Base-by-base conservation (phyloP, 192 early-diverging fungal genomes). In the Coemansia pectinata region DNA sequence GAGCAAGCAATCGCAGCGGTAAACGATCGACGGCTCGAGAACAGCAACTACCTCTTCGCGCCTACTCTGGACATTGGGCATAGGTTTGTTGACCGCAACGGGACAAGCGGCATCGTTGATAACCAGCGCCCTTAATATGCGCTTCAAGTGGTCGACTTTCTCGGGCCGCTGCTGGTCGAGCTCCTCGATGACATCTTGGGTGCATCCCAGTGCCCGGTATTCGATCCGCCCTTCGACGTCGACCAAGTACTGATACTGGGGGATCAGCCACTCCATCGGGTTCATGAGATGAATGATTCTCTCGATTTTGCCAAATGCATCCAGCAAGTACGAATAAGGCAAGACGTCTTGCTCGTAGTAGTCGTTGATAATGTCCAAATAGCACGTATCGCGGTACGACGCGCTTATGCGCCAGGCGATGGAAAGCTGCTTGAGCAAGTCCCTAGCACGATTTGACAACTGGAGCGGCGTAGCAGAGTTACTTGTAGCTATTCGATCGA, bases 341-440 rank as follows among this genome's bases (percentile, higher is more conserved):
- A 85, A 38, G 36, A 67, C 48, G 21, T 73, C 78, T 0, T 61
- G 66, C 62, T 72, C 68, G 57, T 77, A 79, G 40, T 70, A 66
- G 48, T 52, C 45, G 65, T 79, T 71, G 31, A 85, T 72, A 1
- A 73, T 65, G 36, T 80, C 83, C 58, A 85, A 67, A 34, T 85
- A 80, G 74, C 83, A 85, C 4, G 72, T 72, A 8, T 72, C 72
- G 57, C 83, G 71, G 27, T 72, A 85, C 2, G 74, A 65, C 25
- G 68, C 78, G 41, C 83, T 80, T 40, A 85, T 69, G 25, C 83
- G 71, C 83, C 83, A 85, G 3, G 74, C 68, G 41, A 77, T 80
- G 1, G 69, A 66, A 36, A 76, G 65, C 69, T 80, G 83, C 40
- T 74, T 76, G 29, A 85, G 67, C 58, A 85, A 62, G 36, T 85